Evolutionary conservation across 495 filamentous ascomycete genomes (phyloP).

Genomic region (Aspergillus nidulans): DNA sequence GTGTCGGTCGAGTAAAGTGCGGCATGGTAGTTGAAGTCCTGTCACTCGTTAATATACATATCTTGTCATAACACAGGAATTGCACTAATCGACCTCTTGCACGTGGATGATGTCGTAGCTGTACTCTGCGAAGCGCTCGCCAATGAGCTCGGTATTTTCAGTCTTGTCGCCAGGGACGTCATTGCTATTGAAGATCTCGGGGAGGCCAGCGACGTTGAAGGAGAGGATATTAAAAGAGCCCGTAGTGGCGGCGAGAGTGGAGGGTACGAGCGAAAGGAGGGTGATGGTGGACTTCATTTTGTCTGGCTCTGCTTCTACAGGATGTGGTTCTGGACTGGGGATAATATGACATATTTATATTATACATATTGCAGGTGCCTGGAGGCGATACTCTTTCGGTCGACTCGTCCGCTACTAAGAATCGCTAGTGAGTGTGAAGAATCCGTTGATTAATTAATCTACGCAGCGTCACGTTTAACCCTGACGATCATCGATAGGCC

Average conservation of each 20-base stretch:
- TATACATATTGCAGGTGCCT: not conserved
- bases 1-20: constrained; percentile 50
- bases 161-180: constrained; percentile 50
- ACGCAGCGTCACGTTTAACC: not conserved
- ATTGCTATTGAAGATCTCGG: constrained; percentile 48
- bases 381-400: not conserved
- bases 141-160: constrained; percentile 45
- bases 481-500: not conserved
- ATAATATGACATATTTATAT: not conserved
- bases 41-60: not conserved
- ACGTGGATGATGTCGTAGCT: constrained; percentile 56
- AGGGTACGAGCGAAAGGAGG: not conserved
- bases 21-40: constrained; percentile 63
- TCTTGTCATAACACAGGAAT: too few species aligned
- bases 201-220: constrained; percentile 60
- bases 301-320: too few species aligned
- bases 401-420: not conserved
- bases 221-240: constrained; percentile 47
- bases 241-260: constrained; percentile 5
- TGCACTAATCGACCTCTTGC: too few species aligned
- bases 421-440: not conserved
- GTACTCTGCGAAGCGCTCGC: constrained; percentile 44
- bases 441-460: not conserved
- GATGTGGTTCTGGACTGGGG: too few species aligned
- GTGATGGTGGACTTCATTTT: not conserved